A percentile compares a stretch with the other conserved stretches of the same genome.
Conservation (phyloP, 345 rosid species). For the Erysimum cheiranthoides region DNA sequence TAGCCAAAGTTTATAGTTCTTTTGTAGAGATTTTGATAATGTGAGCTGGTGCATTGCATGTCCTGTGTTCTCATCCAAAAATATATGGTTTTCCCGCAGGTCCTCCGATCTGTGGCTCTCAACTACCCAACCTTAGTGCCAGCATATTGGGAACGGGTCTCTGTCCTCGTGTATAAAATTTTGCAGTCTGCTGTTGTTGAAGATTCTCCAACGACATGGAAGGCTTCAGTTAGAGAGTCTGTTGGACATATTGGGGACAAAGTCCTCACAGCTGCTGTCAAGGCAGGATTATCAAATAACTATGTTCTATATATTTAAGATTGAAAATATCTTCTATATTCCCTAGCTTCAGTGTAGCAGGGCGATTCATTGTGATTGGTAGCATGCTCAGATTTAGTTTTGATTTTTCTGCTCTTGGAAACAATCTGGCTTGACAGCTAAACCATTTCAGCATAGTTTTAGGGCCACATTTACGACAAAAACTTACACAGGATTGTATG, state of each 20-base stretch:
- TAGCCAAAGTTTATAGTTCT: background rate
- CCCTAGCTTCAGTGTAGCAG: constrained; percentile 22
- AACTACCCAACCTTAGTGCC: constrained; percentile 70
- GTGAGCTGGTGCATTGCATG: constrained; percentile 23
- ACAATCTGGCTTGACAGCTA: constrained; percentile 16
- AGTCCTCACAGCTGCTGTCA: constrained; percentile 71
- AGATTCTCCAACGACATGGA: constrained; percentile 55
- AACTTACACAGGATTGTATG: constrained; percentile 36
- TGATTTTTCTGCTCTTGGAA: constrained; percentile 11
- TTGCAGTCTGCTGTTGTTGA: constrained; percentile 56
- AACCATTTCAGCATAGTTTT: constrained; percentile 21
- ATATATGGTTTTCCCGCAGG: constrained; percentile 55
- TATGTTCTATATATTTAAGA: constrained; percentile 8
- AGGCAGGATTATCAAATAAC: constrained; percentile 53
- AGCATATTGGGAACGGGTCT: constrained; percentile 69
- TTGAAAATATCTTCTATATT: background rate
- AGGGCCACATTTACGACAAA: constrained; percentile 13
- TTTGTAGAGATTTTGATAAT: constrained; percentile 19
- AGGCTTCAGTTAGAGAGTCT: constrained; percentile 57
- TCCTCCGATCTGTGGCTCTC: constrained; percentile 81
- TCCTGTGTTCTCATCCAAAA: constrained; percentile 26
- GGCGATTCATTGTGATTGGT: constrained; percentile 24
- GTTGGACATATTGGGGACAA: constrained; percentile 70
- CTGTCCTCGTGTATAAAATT: constrained; percentile 57
- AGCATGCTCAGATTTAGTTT: constrained; percentile 26